Base-by-base conservation (phyloP, 768 basidiomycete species). In the Mycena alexandri region DNA sequence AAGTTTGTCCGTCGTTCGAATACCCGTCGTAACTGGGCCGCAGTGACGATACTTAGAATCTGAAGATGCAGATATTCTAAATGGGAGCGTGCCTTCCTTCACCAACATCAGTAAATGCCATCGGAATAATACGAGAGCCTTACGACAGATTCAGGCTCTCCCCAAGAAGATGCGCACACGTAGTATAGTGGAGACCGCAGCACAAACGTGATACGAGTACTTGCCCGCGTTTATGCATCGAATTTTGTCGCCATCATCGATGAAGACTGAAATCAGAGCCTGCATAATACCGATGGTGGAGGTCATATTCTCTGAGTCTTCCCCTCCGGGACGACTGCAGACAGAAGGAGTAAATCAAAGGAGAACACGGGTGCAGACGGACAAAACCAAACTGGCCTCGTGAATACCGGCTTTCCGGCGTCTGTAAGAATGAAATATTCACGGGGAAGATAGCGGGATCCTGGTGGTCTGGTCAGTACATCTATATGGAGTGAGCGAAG, bases 361-460 rank as follows among this genome's bases (percentile, higher is more conserved):
- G 36, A 73, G 56, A 44, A 44, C 48, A 50, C 51, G 60, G 71
- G 51, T 68, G 62, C 42, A 57, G 56, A 56, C 13, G 36, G n/a
- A 33, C 24, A n/a, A 48, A 24, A 71, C 82, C 65, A 77, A 38
- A 38, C 38, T 38, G 38, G 9, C 96, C 93, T 94, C 47, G 89
- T 85, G 75, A 93, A 99, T 13, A 99, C 96, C n/a, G 96, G 96
- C 78, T 99, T 99, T 33, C 98, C 98, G 34, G 98, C 98, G 68
- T 96, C 90, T 0, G 96, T 98, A 21, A 99, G 85, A 17, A 98
- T 87, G 75, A 93, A 98, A 77, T 98, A 99, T 75, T 94, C 89
- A 58, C 96, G 85, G 24, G 86, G 87, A 57, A 83, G 80, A 73
- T 83, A 86, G 55, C 76, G 75, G 58, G 80, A 74, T 42, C 74